A percentile compares a stretch with the other conserved stretches of the same genome.
These are phyloP conservation scores for Mrakia hoshinonis DNA, from an alignment of 768 basidiomycete genomes.

Conservation along the genomic window DNA sequence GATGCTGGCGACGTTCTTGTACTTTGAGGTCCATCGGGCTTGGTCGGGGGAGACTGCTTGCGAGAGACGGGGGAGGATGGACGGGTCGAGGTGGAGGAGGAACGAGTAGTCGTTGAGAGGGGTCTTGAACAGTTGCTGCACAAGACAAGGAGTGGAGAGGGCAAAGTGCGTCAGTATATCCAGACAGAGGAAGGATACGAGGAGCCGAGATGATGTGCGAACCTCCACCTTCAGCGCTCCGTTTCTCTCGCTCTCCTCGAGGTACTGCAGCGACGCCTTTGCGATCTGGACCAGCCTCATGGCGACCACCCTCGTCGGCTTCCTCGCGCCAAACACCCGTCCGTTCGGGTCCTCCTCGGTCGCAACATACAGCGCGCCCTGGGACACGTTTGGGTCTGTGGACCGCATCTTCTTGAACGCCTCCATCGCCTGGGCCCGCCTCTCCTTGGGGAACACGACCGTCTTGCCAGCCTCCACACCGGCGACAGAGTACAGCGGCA, in stretches of 20 bases:
- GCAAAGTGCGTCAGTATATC: conserved; percentile 47
- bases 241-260: conserved; percentile 49
- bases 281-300: conserved; percentile 65
- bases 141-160: conserved; percentile 64
- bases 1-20: conserved; percentile 47
- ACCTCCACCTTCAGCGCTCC: conserved; percentile 57
- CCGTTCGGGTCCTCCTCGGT: conserved; percentile 72
- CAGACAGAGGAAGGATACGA: background rate
- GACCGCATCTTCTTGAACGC: conserved; percentile 38
- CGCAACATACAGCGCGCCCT: conserved; percentile 59
- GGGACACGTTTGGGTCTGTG: conserved; percentile 42
- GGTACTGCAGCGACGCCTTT: conserved; percentile 57
- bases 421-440: conserved; percentile 36
- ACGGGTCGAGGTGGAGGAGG: conserved; percentile 61
- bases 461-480: conserved; percentile 34
- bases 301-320: conserved; percentile 64
- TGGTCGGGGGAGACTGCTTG: conserved; percentile 58
- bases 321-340: conserved; percentile 60
- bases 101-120: conserved; percentile 79
- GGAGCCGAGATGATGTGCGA: conserved; percentile 26
- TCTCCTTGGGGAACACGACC: conserved; percentile 39
- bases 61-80: conserved; percentile 59
- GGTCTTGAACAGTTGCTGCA: conserved; percentile 78
- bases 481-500: conserved; percentile 57
- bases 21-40: conserved; percentile 46